Percentiles rank a stretch among this genome's conserved stretches.
Evolutionary conservation across 139 green algal species (phyloP).

Genomic region (Chlamydomonas schloesseri): DNA sequence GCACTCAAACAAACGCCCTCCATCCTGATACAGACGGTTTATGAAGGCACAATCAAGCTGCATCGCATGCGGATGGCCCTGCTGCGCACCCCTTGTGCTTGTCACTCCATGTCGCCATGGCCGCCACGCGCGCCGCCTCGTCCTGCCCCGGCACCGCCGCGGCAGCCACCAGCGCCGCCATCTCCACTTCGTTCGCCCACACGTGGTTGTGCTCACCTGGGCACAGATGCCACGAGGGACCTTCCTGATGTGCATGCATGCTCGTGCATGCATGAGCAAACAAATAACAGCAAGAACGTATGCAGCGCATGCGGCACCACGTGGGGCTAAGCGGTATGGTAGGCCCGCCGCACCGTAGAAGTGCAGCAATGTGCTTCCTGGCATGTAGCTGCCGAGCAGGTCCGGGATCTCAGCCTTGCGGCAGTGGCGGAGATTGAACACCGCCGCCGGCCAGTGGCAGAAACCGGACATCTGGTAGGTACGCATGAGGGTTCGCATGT

Average conservation of each 20-base stretch:
- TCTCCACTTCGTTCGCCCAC: constrained; percentile 8
- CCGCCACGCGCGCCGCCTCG: background rate
- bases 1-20: too few relatives aligned
- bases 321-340: too few relatives aligned
- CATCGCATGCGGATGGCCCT: too few relatives aligned
- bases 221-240: too few relatives aligned
- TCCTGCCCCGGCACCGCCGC: background rate
- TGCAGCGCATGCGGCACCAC: too few relatives aligned
- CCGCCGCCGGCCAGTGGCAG: constrained; percentile 14
- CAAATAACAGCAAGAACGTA: too few relatives aligned
- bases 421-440: constrained; percentile 1
- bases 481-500: too few relatives aligned
- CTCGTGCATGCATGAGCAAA: too few relatives aligned
- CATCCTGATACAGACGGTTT: too few relatives aligned
- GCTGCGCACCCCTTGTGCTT: constrained; percentile 11
- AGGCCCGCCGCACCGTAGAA: constrained; percentile 37
- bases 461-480: constrained; percentile 12
- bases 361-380: constrained; percentile 8
- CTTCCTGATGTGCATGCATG: too few relatives aligned
- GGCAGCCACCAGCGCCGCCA: background rate
- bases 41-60: too few relatives aligned
- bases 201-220: constrained; percentile 39
- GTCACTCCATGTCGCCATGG: background rate
- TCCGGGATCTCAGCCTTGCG: constrained; percentile 16
- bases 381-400: constrained; percentile 21